A percentile compares a stretch with the other conserved stretches of the same genome.
phyloP scores from a whole-genome alignment of 106 monocot species.

The Allium cepa region DNA sequence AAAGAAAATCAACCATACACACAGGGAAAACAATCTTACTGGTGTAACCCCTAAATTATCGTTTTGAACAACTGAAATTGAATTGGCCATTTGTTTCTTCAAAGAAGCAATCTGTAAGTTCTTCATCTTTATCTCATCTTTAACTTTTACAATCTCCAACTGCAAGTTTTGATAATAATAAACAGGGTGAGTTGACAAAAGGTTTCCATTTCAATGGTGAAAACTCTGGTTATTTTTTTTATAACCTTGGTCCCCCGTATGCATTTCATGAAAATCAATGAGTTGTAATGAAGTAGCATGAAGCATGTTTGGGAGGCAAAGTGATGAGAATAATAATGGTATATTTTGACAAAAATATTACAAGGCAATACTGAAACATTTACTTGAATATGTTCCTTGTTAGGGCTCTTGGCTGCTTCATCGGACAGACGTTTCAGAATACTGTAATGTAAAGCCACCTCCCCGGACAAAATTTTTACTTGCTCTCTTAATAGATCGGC shows the following conservation, averaged over 20 bases:
- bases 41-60: slow-evolving; percentile 40
- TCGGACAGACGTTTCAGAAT: slow-evolving; percentile 76
- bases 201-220: too few species aligned
- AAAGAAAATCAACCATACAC: too few species aligned
- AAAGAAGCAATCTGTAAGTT: slow-evolving; percentile 64
- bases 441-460: slow-evolving; percentile 78
- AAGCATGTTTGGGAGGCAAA: too few species aligned
- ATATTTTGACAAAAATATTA: too few species aligned
- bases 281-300: too few species aligned
- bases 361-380: neutral
- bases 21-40: slow-evolving; percentile 11
- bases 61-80: slow-evolving; percentile 22
- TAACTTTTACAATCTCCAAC: slow-evolving; percentile 75
- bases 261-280: too few species aligned
- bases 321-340: too few species aligned
- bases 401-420: slow-evolving; percentile 57
- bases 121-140: slow-evolving; percentile 67
- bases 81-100: slow-evolving; percentile 65
- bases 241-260: too few species aligned
- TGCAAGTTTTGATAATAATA: slow-evolving; percentile 14
- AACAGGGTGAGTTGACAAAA: neutral
- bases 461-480: slow-evolving; percentile 83
- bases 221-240: too few species aligned
- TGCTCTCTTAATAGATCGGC: slow-evolving; percentile 80
- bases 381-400: slow-evolving; percentile 82